Conservation (phyloP, 495 filamentous ascomycete genomes). For the Thermothielavioides terrestris region DNA sequence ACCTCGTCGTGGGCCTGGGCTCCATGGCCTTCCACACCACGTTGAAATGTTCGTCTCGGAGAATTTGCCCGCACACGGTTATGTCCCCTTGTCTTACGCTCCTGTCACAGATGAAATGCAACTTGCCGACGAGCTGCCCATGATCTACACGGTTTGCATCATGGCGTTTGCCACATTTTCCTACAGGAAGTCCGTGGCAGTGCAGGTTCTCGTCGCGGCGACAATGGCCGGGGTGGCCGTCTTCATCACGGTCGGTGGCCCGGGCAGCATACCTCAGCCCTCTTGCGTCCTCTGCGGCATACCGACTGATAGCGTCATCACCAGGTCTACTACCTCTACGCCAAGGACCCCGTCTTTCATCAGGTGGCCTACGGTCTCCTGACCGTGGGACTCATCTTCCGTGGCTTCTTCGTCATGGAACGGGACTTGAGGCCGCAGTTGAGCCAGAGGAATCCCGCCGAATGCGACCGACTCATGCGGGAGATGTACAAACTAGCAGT, state of each 20-base stretch:
- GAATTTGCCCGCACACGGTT: not conserved
- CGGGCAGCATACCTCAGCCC: too few species aligned
- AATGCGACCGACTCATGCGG: conserved; percentile 65
- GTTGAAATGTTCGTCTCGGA: conserved; percentile 54
- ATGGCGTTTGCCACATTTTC: conserved; percentile 73
- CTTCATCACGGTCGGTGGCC: conserved; percentile 82
- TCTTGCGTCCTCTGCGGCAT: conserved; percentile 2
- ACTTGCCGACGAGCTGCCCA: conserved; percentile 88
- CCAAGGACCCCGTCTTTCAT: conserved; percentile 88
- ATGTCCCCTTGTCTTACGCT: conserved; percentile 8
- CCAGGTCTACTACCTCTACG: conserved; percentile 78
- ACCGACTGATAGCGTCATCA: not conserved
- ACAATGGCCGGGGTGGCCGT: conserved; percentile 54
- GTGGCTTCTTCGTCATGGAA: conserved; percentile 90
- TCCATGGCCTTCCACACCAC: conserved; percentile 79
- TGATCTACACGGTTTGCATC: conserved; percentile 98
- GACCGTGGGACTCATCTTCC: conserved; percentile 67
- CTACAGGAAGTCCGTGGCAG: conserved; percentile 50
- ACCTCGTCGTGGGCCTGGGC: conserved; percentile 69
- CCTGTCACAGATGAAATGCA: conserved; percentile 79
- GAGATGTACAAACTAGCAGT: conserved; percentile 54
- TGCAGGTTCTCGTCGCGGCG: conserved; percentile 50
- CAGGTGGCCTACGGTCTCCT: conserved; percentile 79
- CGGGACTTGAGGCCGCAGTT: conserved; percentile 56
- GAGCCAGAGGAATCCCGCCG: conserved; percentile 36